Evolutionary conservation across 176 grass and related monocot genomes (phyloP), one percentile per base, ranked within the genome.

Genomic region (Carex kokanica): DNA sequence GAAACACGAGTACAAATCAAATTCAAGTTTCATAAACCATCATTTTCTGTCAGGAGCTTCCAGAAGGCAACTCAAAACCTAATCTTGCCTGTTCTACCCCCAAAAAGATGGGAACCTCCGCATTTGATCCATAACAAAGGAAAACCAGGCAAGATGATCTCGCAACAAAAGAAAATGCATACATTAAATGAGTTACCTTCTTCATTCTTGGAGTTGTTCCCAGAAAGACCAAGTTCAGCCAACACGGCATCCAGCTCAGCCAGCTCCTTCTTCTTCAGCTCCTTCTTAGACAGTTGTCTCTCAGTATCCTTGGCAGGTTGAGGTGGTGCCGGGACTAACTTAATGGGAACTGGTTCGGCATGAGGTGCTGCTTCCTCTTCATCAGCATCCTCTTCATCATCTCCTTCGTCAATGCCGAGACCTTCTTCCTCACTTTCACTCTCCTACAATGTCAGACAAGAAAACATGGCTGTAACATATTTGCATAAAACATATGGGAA

Each of bases 191-290:
- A 41, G 8, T 80, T 81, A 82, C 80, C 61, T 82, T 82, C 80
- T 41, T 65, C 80, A 29, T 47, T 82, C 43, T 82, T 82, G 61
- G 80, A 20, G 17, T 74, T 86, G 70, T 91, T 88, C 23, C 64
- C 84, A 84, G 91, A 84, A 84, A 98, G 84, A 59, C 96, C 96
- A 82, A 98, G 80, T 84, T 98, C 96, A 83, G 89, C 88, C 59
- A 98, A 84, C 62, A 98, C 92, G 21, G 96, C 93, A 91, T 98
- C 96, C 57, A 98, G 92, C 88, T 98, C 96, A 23, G 91, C 96
- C 15, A 98, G 55, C 80, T 95, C 96, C 86, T 98, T 98, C 87
- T 95, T 98, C 87, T 98, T 98, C 81, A 98, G 87, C 77, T 98
- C 96, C 83, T 98, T 98, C 34, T 98, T 98, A 78, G 96, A 98